These are phyloP conservation scores for Cordyceps militaris DNA, from an alignment of 2,329 filamentous ascomycete species.

Conservation along the genomic window DNA sequence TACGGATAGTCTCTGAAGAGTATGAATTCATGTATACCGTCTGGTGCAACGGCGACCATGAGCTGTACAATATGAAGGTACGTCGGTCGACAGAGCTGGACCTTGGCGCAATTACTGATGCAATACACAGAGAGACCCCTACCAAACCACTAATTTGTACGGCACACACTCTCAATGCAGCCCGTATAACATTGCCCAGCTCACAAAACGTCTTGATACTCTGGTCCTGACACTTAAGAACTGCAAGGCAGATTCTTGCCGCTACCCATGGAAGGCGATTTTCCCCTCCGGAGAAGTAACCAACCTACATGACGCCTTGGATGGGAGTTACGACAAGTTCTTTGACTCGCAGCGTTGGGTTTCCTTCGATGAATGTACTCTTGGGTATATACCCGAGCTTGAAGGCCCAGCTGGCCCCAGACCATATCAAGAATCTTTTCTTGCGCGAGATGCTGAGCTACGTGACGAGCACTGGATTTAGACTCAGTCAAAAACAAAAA, in stretches of 20 bases:
- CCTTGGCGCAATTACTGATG: background rate
- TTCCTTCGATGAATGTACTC: constrained; percentile 42
- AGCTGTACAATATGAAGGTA: constrained; percentile 45
- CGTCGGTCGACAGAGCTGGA: constrained; percentile 9
- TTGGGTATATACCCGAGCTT: constrained; percentile 46
- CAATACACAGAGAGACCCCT: constrained; percentile 37
- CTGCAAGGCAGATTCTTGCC: constrained; percentile 46
- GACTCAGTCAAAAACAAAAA: no score
- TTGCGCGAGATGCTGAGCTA: background rate
- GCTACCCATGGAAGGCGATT: constrained; percentile 47
- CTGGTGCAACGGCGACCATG: constrained; percentile 43
- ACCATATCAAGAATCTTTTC: background rate
- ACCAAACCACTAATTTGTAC: constrained; percentile 30
- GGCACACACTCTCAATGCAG: background rate
- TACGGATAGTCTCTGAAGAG: constrained; percentile 36
- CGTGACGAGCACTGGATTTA: constrained; percentile 9
- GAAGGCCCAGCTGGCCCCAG: constrained; percentile 41
- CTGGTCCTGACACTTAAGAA: constrained; percentile 54
- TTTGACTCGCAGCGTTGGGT: constrained; percentile 44
- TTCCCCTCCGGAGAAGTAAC: constrained; percentile 46
- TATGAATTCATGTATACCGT: constrained; percentile 50
- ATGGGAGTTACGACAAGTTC: constrained; percentile 41
- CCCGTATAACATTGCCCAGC: background rate
- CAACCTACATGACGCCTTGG: constrained; percentile 44
- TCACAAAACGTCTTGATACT: constrained; percentile 43